Conservation (phyloP, 257 asterid genomes). For the Fraxinus anomala region DNA sequence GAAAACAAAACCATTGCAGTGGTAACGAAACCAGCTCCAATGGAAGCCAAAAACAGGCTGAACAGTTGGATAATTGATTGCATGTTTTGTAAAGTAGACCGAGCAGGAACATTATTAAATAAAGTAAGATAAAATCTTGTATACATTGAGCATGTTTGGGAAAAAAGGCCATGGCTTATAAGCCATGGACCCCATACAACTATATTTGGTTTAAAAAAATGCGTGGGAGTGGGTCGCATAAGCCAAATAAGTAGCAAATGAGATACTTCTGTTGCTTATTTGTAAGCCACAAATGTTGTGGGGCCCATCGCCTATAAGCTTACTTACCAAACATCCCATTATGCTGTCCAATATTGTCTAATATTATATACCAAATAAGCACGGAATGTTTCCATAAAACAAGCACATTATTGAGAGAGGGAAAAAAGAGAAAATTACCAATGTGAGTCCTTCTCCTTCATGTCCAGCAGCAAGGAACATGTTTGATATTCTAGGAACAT, state of each 20-base stretch:
- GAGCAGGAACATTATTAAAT: background rate
- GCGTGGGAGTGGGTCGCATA: too few species aligned
- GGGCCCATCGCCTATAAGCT: too few species aligned
- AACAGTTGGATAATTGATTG: background rate
- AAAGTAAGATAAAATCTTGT: background rate
- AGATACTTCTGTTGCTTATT: too few species aligned
- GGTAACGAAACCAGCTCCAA: background rate
- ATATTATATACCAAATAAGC: background rate
- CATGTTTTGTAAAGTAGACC: background rate
- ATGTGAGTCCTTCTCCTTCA: slow-evolving; percentile 94
- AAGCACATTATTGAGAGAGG: background rate
- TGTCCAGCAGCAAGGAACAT: slow-evolving; percentile 85
- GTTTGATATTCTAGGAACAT: slow-evolving; percentile 72
- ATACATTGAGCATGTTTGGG: background rate
- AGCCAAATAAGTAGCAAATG: too few species aligned
- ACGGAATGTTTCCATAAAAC: slow-evolving; percentile 1
- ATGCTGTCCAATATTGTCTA: background rate
- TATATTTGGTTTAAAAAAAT: too few species aligned
- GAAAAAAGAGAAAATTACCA: slow-evolving; percentile 47
- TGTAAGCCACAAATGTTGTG: too few species aligned
- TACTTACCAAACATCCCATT: too few species aligned
- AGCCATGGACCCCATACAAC: too few species aligned
- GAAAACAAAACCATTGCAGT: background rate
- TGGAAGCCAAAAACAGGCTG: background rate
- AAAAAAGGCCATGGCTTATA: too few species aligned